phyloP scores from a whole-genome alignment of 2,329 filamentous ascomycete species.

The Capronia epimyces region DNA sequence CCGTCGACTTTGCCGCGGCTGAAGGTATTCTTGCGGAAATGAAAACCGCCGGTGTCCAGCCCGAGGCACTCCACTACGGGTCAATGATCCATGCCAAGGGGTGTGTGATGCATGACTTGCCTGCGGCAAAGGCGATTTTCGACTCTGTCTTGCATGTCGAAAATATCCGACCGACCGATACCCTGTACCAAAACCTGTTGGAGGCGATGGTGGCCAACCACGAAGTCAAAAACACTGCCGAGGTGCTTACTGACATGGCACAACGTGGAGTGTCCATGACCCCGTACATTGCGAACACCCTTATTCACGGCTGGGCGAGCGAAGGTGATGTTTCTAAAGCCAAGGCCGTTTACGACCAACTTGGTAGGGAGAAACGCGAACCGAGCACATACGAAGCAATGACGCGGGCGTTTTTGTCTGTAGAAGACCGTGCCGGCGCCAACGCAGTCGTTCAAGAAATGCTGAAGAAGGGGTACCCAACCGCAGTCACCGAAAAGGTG shows the following conservation, averaged over 20 bases:
- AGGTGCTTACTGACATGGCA: constrained; percentile 70
- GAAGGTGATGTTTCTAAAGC: constrained; percentile 76
- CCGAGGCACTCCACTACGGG: constrained; percentile 92
- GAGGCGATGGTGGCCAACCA: constrained; percentile 97
- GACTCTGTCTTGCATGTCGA: constrained; percentile 67
- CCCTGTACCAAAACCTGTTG: constrained; percentile 92
- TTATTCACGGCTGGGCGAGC: constrained; percentile 93
- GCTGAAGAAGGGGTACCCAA: constrained; percentile 81
- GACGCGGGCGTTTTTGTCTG: constrained; percentile 85
- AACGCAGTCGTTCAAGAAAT: constrained; percentile 82
- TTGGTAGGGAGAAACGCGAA: constrained; percentile 74
- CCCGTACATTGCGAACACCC: constrained; percentile 94
- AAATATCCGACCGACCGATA: constrained; percentile 67
- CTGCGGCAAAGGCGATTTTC: constrained; percentile 74
- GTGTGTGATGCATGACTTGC: constrained; percentile 87
- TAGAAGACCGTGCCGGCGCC: constrained; percentile 71
- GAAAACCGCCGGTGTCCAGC: constrained; percentile 63
- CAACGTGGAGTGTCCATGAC: constrained; percentile 73
- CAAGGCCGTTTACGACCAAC: constrained; percentile 69
- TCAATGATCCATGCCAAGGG: constrained; percentile 93
- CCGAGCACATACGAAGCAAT: constrained; percentile 98
- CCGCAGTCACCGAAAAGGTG: constrained; percentile 88
- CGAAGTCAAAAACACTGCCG: constrained; percentile 67
- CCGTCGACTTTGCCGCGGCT: constrained; percentile 79
- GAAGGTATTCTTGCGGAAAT: constrained; percentile 78